Evolutionary conservation across 1,284 basidiomycete genomes (phyloP).

Genomic region (Wallemia mellicola): DNA sequence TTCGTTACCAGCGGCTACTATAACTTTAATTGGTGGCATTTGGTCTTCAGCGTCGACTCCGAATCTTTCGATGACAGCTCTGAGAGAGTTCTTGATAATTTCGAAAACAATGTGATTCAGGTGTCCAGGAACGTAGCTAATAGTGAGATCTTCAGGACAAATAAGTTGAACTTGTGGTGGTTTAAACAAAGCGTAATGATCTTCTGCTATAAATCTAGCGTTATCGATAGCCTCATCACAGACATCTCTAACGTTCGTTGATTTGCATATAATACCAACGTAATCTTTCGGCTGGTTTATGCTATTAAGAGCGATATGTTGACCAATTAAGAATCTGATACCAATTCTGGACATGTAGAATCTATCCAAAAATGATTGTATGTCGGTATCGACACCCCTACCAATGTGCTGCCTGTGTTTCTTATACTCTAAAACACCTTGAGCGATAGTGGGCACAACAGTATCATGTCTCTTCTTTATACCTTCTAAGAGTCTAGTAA

Average conservation of each 20-base stretch:
- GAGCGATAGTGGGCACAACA: conserved; percentile 63
- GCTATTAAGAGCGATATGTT: conserved; percentile 67
- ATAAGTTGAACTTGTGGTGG: conserved; percentile 90
- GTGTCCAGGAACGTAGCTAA: conserved; percentile 90
- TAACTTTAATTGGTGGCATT: conserved; percentile 84
- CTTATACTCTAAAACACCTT: conserved; percentile 40
- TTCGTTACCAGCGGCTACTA: conserved; percentile 71
- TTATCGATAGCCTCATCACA: conserved; percentile 98
- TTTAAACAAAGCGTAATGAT: conserved; percentile 66
- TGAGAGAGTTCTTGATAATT: conserved; percentile 89
- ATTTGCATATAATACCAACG: conserved; percentile 93
- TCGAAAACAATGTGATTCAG: conserved; percentile 87
- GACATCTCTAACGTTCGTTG: conserved; percentile 73
- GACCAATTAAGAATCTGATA: conserved; percentile 79
- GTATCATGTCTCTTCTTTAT: conserved; percentile 93
- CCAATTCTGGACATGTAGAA: conserved; percentile 96
- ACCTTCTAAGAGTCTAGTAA: conserved; percentile 57
- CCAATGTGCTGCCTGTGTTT: conserved; percentile 20
- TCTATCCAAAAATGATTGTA: conserved; percentile 83
- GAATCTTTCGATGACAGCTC: conserved; percentile 81
- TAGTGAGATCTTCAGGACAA: conserved; percentile 58
- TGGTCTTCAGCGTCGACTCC: conserved; percentile 48
- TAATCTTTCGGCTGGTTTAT: conserved; percentile 66
- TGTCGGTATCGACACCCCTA: conserved; percentile 44
- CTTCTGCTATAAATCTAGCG: conserved; percentile 89